Evolutionary conservation across 2,329 filamentous ascomycete genomes (phyloP).

Genomic region (Colletotrichum viniferum): DNA sequence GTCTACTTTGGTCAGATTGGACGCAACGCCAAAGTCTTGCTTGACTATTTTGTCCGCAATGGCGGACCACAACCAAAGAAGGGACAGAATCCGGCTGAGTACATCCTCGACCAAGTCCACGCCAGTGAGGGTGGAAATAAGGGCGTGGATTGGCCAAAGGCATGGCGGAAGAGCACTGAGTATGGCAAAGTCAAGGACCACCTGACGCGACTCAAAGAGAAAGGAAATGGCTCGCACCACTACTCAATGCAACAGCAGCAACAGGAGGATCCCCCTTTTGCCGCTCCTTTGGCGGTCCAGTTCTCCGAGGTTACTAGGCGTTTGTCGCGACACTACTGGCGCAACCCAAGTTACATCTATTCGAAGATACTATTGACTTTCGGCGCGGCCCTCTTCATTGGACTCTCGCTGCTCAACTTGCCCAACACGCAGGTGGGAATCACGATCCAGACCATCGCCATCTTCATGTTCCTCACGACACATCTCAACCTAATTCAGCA

Average conservation of each 20-base stretch:
- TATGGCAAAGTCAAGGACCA: constrained; percentile 33
- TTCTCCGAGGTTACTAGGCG: constrained; percentile 63
- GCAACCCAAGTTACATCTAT: constrained; percentile 76
- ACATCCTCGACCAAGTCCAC: constrained; percentile 59
- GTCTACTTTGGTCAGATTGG: constrained; percentile 66
- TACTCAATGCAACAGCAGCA: constrained; percentile 32
- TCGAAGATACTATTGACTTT: constrained; percentile 67
- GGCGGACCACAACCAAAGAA: constrained; percentile 57
- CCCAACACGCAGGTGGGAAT: constrained; percentile 66
- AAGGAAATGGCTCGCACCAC: neutral
- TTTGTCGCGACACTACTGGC: constrained; percentile 80
- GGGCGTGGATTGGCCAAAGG: constrained; percentile 43
- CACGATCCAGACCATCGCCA: constrained; percentile 72
- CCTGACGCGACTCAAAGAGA: constrained; percentile 27
- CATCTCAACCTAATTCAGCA: constrained; percentile 69
- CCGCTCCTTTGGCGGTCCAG: constrained; percentile 68
- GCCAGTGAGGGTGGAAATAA: constrained; percentile 48
- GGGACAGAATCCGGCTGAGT: constrained; percentile 70
- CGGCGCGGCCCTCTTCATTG: constrained; percentile 59
- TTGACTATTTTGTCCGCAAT: constrained; percentile 65
- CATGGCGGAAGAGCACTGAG: constrained; percentile 41
- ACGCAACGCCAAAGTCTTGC: constrained; percentile 49
- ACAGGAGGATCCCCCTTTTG: constrained; percentile 53
- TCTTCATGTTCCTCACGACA: constrained; percentile 76
- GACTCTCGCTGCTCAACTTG: constrained; percentile 69